Percentiles rank a stretch among this genome's conserved stretches.
These are phyloP conservation scores for Cladosporium cucumerinum DNA, from an alignment of 2,329 filamentous ascomycete genomes.

Conservation along the genomic window DNA sequence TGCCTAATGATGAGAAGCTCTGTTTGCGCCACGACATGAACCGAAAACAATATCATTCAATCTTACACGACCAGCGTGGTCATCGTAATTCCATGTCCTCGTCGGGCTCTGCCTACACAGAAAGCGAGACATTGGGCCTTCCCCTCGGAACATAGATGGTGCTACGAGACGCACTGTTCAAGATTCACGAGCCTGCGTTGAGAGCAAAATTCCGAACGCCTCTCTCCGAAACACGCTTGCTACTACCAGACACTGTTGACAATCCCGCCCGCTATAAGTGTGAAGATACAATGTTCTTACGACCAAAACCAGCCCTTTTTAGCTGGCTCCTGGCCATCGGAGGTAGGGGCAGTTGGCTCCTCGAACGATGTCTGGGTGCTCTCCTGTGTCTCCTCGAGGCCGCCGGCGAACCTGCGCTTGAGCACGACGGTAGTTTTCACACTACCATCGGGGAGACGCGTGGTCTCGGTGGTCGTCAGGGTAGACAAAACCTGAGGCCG, in stretches of 20 bases:
- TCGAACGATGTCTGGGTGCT: conserved; percentile 46
- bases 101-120: too few relatives aligned
- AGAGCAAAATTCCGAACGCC: neutral
- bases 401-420: conserved; percentile 59
- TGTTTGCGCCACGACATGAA: neutral
- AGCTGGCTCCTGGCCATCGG: neutral
- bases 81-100: too few relatives aligned
- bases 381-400: conserved; percentile 57
- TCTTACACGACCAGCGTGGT: neutral
- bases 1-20: neutral
- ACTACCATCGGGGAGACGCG: conserved; percentile 54
- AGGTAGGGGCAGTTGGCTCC: neutral
- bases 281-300: conserved; percentile 3
- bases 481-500: conserved; percentile 49
- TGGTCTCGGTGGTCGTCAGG: conserved; percentile 55
- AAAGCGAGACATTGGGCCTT: too few relatives aligned
- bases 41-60: neutral
- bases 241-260: neutral
- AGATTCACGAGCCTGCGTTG: too few relatives aligned
- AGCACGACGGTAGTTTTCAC: conserved; percentile 56
- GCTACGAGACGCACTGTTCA: too few relatives aligned
- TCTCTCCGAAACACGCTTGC: neutral
- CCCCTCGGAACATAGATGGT: too few relatives aligned
- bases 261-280: neutral
- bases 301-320: conserved; percentile 38